phyloP scores from a whole-genome alignment of 768 basidiomycete genomes.

The Mycena kentingensis region DNA sequence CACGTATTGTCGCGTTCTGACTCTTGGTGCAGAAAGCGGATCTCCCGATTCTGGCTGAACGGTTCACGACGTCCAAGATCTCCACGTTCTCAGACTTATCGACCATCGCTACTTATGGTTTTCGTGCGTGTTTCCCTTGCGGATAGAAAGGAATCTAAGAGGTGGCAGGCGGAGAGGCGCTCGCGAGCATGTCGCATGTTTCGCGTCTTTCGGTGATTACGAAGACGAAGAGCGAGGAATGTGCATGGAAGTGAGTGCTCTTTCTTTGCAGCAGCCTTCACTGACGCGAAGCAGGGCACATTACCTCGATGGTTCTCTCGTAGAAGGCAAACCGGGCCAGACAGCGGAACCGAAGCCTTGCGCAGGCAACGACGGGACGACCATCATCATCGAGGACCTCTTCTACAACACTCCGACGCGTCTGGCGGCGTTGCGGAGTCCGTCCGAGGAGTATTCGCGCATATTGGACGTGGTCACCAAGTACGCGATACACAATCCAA shows the following conservation, averaged over 20 bases:
- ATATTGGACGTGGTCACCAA: conserved; percentile 91
- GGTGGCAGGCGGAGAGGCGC: conserved; percentile 74
- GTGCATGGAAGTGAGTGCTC: conserved; percentile 89
- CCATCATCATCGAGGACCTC: conserved; percentile 87
- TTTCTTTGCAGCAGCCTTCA: conserved; percentile 1
- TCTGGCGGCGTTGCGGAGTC: conserved; percentile 77
- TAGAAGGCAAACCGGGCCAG: conserved; percentile 69
- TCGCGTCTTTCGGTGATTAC: conserved; percentile 88
- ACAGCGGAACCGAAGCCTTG: conserved; percentile 81
- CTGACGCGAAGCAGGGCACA: conserved; percentile 57
- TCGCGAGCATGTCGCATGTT: conserved; percentile 95
- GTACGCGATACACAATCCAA: conserved; percentile 93
- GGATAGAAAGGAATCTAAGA: neutral
- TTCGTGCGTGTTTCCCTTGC: conserved; percentile 53
- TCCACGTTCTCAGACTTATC: conserved; percentile 83
- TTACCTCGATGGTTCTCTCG: conserved; percentile 78
- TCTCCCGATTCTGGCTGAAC: conserved; percentile 86
- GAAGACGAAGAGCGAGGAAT: conserved; percentile 78
- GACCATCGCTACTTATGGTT: conserved; percentile 88
- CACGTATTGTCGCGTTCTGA: neutral
- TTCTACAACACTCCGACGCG: conserved; percentile 94
- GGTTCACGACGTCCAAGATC: conserved; percentile 95
- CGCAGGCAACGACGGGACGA: conserved; percentile 94
- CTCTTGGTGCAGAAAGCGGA: conserved; percentile 67
- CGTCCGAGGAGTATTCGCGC: conserved; percentile 89